phyloP scores from a whole-genome alignment of 208 protist genomes.

The Wallacemonas sp. region DNA sequence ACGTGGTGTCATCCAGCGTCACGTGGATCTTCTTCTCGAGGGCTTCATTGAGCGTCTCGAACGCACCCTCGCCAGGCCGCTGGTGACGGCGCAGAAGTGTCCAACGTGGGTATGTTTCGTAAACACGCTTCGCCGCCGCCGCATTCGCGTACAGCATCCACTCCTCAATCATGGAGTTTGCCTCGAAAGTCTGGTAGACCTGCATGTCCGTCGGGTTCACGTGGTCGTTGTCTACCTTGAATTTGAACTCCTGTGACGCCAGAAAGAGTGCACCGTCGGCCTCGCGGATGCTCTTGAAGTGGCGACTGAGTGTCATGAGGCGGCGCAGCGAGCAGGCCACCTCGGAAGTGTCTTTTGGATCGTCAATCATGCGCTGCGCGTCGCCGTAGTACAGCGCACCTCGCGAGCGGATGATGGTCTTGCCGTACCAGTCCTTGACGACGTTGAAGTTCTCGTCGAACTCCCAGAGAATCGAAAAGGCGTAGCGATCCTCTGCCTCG shows the following conservation, averaged over 20 bases:
- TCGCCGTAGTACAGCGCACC: constrained; percentile 94
- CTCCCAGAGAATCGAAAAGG: constrained; percentile 95
- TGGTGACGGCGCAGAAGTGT: constrained; percentile 92
- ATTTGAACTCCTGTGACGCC: constrained; percentile 91
- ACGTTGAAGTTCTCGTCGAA: constrained; percentile 85
- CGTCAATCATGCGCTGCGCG: constrained; percentile 94
- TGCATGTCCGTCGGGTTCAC: constrained; percentile 90
- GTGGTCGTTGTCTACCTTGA: constrained; percentile 88
- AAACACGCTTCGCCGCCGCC: constrained; percentile 82
- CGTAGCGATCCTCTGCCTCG: constrained; percentile 88
- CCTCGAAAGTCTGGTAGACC: constrained; percentile 89
- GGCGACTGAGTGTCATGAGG: constrained; percentile 72
- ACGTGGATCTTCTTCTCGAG: constrained; percentile 56
- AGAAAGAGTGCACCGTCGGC: constrained; percentile 86
- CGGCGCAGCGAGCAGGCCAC: constrained; percentile 75
- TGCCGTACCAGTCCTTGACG: constrained; percentile 89
- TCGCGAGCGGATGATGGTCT: constrained; percentile 92
- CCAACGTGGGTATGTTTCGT: constrained; percentile 72
- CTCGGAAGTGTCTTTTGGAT: constrained; percentile 50
- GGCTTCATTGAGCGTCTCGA: constrained; percentile 85
- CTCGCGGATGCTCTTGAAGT: constrained; percentile 83
- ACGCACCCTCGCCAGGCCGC: constrained; percentile 74
- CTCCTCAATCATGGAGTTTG: constrained; percentile 96
- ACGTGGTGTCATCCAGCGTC: constrained; percentile 78
- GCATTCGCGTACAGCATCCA: constrained; percentile 97